Evolutionary conservation across 192 early-diverging fungal species (phyloP), one percentile per base, ranked within the genome.

Genomic region (Coemansia furcata): DNA sequence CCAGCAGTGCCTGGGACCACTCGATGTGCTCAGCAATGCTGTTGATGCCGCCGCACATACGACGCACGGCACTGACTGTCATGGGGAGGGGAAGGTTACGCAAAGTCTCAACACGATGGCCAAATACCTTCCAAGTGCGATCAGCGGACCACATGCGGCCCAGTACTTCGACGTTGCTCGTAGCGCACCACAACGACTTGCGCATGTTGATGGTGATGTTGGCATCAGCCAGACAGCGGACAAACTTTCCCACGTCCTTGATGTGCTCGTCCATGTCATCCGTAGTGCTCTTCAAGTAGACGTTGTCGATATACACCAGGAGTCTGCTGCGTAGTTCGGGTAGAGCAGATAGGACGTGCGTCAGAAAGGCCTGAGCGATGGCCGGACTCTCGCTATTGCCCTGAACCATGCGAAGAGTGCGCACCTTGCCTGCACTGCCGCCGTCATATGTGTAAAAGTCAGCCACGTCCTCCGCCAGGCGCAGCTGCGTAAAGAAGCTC

Each of bases 291-390:
- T 73, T 73, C 9, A 78, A 21, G 17, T 78, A 78, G 1, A 78
- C 59, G 26, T 78, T 78, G 65, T 78, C 77, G 29, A 78, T 73
- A 29, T 78, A 78, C 11, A 68, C 30, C n/a, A 73, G 39, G 2
- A 73, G 15, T n/a, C 68, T 68, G 15, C 64, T 60, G 0, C 29
- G 26, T 29, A 73, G 38, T 2, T 33, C 0, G 21, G 43, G 32
- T 0, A 58, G 29, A 1, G 29, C 26, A 7, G 23, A 6, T 8
- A 73, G 44, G 3, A 78, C 40, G 12, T 70, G 68, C 30, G 30
- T 0, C 23, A 73, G 54, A 37, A 37, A 37, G 37, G 37, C 37
- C 37, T 37, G 37, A 9, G 37, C 37, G 42, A 78, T 73, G 0
- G 77, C 71, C 0, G 71, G 77, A 6, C 58, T 58, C 17, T 73